Evolutionary conservation across 148 eudicot genomes (phyloP).

Genomic region (Polygonum aviculare): DNA sequence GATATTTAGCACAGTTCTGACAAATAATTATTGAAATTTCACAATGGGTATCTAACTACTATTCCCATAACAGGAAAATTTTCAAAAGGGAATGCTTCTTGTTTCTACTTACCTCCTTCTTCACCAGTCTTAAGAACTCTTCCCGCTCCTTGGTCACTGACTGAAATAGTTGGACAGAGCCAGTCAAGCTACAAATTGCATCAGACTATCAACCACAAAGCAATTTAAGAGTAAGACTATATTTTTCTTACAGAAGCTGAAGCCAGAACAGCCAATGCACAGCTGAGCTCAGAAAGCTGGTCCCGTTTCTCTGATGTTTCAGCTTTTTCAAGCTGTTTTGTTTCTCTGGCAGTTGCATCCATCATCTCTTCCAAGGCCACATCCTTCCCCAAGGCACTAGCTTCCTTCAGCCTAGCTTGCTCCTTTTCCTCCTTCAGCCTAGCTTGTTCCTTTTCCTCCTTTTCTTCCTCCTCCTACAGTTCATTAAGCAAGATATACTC

Average conservation of each 20-base stretch:
- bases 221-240: constrained; percentile 1
- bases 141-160: constrained; percentile 89
- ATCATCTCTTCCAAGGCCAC: constrained; percentile 63
- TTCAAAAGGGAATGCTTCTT: constrained; percentile 1
- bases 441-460: constrained; percentile 54
- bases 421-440: constrained; percentile 50
- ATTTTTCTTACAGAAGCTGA: constrained; percentile 55
- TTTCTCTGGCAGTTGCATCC: constrained; percentile 41
- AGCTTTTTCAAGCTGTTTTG: constrained; percentile 28
- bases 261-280: constrained; percentile 72
- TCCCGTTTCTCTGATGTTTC: constrained; percentile 43
- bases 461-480: constrained; percentile 42
- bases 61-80: not conserved
- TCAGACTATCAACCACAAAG: not conserved
- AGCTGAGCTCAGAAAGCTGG: constrained; percentile 67
- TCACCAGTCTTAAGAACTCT: constrained; percentile 77
- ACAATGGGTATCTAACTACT: not conserved
- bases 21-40: too few relatives aligned
- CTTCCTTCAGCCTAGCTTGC: constrained; percentile 47
- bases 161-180: constrained; percentile 24
- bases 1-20: not conserved
- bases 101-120: constrained; percentile 50
- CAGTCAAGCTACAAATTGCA: constrained; percentile 8
- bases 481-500: constrained; percentile 10
- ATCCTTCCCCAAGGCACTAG: constrained; percentile 43